phyloP scores from a whole-genome alignment of 176 grass and related monocot species.

The Poa annua region DNA sequence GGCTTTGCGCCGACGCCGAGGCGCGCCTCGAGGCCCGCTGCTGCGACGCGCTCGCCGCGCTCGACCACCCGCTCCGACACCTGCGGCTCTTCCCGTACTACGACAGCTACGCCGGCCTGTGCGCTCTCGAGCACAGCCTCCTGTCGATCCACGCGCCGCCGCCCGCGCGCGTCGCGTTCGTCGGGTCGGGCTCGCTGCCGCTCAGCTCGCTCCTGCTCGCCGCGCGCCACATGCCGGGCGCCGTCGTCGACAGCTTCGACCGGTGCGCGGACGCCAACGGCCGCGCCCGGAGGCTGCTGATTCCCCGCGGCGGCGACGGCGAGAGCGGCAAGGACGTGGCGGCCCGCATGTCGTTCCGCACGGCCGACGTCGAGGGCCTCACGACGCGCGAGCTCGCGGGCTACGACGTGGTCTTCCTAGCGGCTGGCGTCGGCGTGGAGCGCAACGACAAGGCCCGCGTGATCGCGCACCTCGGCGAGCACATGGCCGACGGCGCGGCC shows the following conservation, averaged over 20 bases:
- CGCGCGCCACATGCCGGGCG: background rate
- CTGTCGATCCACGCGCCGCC: constrained; percentile 36
- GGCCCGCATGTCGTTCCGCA: background rate
- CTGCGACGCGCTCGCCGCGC: constrained; percentile 48
- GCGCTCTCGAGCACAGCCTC: constrained; percentile 49
- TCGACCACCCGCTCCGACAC: constrained; percentile 53
- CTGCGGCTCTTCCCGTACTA: constrained; percentile 55
- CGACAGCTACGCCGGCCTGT: constrained; percentile 50
- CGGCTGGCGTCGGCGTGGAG: too few relatives aligned
- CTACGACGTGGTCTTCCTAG: constrained; percentile 44
- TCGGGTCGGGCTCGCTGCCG: background rate
- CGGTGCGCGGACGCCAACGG: background rate
- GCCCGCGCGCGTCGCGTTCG: background rate
- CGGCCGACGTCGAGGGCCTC: constrained; percentile 41
- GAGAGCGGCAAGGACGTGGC: too few relatives aligned
- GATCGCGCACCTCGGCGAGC: too few relatives aligned
- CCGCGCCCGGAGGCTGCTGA: constrained; percentile 42
- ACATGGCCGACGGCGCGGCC: too few relatives aligned
- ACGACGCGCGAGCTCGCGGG: constrained; percentile 1
- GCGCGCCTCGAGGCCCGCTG: constrained; percentile 53
- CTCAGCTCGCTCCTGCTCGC: background rate
- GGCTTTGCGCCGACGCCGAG: constrained; percentile 36
- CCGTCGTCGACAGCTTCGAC: background rate
- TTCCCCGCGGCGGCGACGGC: background rate
- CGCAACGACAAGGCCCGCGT: too few relatives aligned